Evolutionary conservation across 75 land plant species (phyloP), one percentile per base, ranked within the genome.

Genomic region (Sequoia sempervirens): DNA sequence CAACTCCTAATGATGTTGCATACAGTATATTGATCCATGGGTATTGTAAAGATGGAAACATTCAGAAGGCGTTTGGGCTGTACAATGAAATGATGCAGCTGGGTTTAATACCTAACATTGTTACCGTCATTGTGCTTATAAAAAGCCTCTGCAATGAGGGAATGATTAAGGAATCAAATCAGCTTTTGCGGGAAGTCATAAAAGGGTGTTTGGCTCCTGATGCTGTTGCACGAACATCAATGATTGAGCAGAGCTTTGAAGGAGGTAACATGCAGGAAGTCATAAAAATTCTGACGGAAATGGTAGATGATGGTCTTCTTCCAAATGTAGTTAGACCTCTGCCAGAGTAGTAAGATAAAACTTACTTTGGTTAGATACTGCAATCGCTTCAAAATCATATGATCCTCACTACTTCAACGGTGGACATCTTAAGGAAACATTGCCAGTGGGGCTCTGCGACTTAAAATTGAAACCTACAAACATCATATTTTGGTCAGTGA

Each of bases 11-110:
- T 84, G 91, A 89, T 53, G 86, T 88, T 28, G 87, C 85, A 30
- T 95, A 95, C 72, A 92, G 87, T 85, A 82, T 92, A 23, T 82
- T 95, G 20, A 93, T 93, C 54, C 92, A 94, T 88, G 96, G 96
- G 26, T 87, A 91, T 73, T 88, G 93, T 81, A 94, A 83, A 82
- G 83, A 53, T 80, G 93, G 94, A 50, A 85, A 89, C 50, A 20
- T 93, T 17, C 23, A 23, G 2, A 91, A 85, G 81, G 95, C 90
- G 10, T 80, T 83, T 81, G 68, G 80, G 64, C 30, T 94, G 18
- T 86, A 92, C 81, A 84, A 90, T 72, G 88, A 90, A 84, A 92
- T 93, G 92, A 28, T 84, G 26, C 11, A 79, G 36, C 75, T n/a
- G 18, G 91, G 95, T 70, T 87, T 88, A 86, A 37, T 83, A 66